phyloP scores from a whole-genome alignment of 192 early-diverging fungal genomes.

The Kappamyces sp. region DNA sequence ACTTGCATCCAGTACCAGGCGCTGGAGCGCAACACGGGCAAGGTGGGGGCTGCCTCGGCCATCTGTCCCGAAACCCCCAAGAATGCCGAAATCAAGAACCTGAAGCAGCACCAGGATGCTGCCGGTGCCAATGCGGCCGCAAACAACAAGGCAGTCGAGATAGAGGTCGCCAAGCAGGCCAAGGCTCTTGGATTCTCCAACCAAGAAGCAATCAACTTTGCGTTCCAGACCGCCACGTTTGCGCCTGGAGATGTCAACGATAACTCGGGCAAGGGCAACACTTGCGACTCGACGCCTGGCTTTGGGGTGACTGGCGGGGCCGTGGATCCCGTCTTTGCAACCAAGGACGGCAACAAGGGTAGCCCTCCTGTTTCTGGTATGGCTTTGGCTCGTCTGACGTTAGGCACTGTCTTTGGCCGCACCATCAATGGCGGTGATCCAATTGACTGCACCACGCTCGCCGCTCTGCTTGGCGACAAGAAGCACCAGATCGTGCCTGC shows the following conservation, averaged over 20 bases:
- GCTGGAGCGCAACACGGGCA: slow-evolving; percentile 13
- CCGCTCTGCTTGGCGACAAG: not conserved
- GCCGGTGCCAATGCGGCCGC: not conserved
- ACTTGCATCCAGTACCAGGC: not conserved
- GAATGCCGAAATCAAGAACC: not conserved
- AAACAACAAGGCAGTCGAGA: slow-evolving; percentile 15
- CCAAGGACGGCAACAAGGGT: not conserved
- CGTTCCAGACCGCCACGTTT: slow-evolving; percentile 17
- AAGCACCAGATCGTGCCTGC: slow-evolving; percentile 18
- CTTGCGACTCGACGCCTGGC: slow-evolving; percentile 4
- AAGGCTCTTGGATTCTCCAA: slow-evolving; percentile 12
- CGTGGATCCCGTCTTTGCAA: slow-evolving; percentile 1
- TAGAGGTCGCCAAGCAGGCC: slow-evolving; percentile 11
- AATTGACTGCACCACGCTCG: slow-evolving; percentile 16
- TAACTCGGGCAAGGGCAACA: slow-evolving; percentile 13
- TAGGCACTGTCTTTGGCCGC: slow-evolving; percentile 8
- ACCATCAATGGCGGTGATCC: slow-evolving; percentile 11
- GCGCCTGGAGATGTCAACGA: slow-evolving; percentile 13
- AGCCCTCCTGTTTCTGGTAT: not conserved
- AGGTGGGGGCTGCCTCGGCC: slow-evolving; percentile 2
- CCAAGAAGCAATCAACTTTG: slow-evolving; percentile 11
- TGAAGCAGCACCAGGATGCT: slow-evolving; percentile 19
- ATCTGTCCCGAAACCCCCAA: slow-evolving; percentile 16
- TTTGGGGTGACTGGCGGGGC: not conserved
- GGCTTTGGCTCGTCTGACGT: not conserved